Conservation (phyloP, 169 alveolate genomes). For the Plasmodium inui region DNA sequence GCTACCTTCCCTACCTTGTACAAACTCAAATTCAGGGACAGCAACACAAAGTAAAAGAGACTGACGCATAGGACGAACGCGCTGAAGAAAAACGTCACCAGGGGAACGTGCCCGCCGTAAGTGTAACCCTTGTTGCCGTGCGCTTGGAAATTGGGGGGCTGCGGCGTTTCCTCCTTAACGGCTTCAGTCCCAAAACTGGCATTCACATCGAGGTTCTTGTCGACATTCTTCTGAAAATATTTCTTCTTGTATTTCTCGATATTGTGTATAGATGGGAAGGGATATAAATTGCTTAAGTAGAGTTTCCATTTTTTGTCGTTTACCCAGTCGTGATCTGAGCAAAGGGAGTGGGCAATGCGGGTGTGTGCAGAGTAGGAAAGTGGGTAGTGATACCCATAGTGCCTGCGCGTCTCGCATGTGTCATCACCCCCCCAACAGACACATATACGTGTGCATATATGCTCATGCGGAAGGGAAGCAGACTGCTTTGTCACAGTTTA, state of each 20-base stretch:
- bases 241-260: conserved; percentile 67
- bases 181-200: conserved; percentile 7
- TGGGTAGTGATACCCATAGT: background rate
- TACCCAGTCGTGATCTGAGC: conserved; percentile 74
- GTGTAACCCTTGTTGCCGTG: conserved; percentile 13
- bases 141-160: conserved; percentile 18
- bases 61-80: conserved; percentile 32
- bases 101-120: conserved; percentile 5
- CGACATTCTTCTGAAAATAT: conserved; percentile 69
- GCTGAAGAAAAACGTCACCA: conserved; percentile 35
- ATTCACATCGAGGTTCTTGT: conserved; percentile 41
- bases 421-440: background rate
- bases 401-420: background rate
- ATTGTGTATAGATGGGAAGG: conserved; percentile 64
- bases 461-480: background rate
- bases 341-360: background rate
- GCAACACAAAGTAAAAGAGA: conserved; percentile 33
- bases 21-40: conserved; percentile 37
- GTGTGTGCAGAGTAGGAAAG: no score
- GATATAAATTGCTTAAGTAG: conserved; percentile 49
- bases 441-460: conserved; percentile 6
- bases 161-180: conserved; percentile 29
- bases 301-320: conserved; percentile 65
- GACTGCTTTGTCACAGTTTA: background rate
- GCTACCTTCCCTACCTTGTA: conserved; percentile 20